Evolutionary conservation across 345 rosid species (phyloP).

Genomic region (Citrus inodora): DNA sequence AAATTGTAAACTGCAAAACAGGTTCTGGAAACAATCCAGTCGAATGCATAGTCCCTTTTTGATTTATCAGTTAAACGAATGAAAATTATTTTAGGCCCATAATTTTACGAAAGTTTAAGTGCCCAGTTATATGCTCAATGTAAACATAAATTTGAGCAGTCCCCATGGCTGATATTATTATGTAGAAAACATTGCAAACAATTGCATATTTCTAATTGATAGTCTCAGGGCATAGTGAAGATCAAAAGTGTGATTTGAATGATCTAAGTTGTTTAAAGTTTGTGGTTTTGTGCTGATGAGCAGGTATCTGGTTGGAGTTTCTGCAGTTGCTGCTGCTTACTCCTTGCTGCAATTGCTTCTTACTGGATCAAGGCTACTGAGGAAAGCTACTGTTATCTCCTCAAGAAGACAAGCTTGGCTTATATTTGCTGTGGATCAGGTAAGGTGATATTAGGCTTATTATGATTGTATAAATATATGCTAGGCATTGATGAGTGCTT

Average conservation of each 20-base stretch:
- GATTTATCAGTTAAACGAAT: too few relatives aligned
- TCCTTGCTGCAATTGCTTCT: conserved; percentile 57
- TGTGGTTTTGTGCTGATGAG: conserved; percentile 9
- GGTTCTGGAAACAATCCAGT: too few relatives aligned
- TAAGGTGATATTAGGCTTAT: conserved; percentile 6
- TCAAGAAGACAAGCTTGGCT: conserved; percentile 79
- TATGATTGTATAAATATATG: neutral
- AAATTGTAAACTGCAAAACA: too few relatives aligned
- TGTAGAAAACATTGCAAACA: neutral
- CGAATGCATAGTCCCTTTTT: too few relatives aligned
- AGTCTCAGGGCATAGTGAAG: neutral
- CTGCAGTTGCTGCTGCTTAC: conserved; percentile 51
- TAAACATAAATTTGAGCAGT: neutral
- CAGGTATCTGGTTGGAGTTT: conserved; percentile 77
- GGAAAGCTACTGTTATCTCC: conserved; percentile 43
- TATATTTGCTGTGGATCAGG: conserved; percentile 79
- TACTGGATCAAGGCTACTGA: conserved; percentile 45
- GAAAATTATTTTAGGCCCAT: neutral
- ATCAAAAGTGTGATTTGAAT: neutral
- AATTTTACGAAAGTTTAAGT: neutral
- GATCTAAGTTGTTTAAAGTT: neutral
- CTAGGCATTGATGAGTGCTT: neutral
- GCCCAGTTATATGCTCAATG: neutral
- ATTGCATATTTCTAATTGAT: neutral
- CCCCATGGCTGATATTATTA: neutral